Conservation (phyloP, 306 rosid species). For the Sicyos baderoa region DNA sequence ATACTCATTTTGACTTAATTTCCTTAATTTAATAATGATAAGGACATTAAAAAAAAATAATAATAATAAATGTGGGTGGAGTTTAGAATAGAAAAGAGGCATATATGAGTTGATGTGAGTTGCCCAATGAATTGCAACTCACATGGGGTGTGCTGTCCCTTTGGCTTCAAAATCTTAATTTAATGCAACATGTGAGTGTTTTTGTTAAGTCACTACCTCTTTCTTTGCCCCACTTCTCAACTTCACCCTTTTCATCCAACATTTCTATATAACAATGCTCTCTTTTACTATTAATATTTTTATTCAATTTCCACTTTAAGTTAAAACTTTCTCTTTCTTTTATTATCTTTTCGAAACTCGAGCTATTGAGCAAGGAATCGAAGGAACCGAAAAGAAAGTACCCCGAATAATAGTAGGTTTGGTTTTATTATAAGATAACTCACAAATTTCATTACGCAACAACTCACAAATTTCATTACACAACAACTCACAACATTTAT, state of each 20-base stretch:
- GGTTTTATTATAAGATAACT: background rate
- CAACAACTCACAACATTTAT: background rate
- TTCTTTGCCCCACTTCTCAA: background rate
- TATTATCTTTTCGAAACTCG: too few relatives aligned
- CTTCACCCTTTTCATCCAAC: conserved; percentile 9
- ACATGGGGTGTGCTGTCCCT: conserved; percentile 17
- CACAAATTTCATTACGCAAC: background rate
- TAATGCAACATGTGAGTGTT: conserved; percentile 17
- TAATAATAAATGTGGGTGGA: background rate
- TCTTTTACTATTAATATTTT: background rate
- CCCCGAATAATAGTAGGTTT: background rate
- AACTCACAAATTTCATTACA: background rate
- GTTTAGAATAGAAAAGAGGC: background rate
- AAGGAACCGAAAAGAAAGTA: background rate
- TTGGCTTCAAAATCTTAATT: background rate
- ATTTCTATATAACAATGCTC: background rate
- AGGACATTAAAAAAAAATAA: too few relatives aligned
- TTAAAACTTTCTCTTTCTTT: background rate
- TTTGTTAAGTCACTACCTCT: conserved; percentile 10
- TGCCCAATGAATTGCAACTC: conserved; percentile 7
- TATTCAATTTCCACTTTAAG: background rate
- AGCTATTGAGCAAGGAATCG: background rate
- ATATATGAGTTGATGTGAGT: background rate
- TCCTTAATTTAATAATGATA: too few relatives aligned
- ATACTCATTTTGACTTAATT: too few relatives aligned